Conservation (phyloP, 495 filamentous ascomycete species). For the Penicillium egyptiacum region DNA sequence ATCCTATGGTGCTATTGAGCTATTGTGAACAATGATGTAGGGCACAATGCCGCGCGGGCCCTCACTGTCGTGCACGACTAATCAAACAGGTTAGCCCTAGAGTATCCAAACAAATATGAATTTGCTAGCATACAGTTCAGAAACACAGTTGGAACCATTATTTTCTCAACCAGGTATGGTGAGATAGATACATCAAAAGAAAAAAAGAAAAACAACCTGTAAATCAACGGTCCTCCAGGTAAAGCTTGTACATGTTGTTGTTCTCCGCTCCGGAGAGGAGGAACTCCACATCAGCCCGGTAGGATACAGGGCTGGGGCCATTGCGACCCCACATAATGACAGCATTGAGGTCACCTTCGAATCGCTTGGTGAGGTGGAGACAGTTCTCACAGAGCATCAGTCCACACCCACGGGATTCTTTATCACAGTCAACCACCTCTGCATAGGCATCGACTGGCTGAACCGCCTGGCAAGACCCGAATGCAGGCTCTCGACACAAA, state of each 20-base stretch:
- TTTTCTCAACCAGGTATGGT: neutral
- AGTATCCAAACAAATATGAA: neutral
- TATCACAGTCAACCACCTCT: neutral
- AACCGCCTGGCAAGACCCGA: neutral
- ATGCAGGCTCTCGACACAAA: slow-evolving; percentile 15
- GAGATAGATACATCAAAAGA: neutral
- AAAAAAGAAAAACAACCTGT: neutral
- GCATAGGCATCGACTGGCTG: neutral
- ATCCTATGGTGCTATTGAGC: neutral
- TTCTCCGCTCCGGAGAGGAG: neutral
- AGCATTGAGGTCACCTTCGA: slow-evolving; percentile 7
- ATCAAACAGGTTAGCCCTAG: neutral
- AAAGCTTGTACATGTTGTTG: slow-evolving; percentile 1
- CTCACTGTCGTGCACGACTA: neutral
- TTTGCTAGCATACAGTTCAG: neutral
- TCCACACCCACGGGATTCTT: slow-evolving; percentile 7
- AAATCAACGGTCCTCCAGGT: neutral
- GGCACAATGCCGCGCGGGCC: neutral
- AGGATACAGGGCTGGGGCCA: neutral
- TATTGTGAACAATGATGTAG: neutral
- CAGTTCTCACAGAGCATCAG: slow-evolving; percentile 13
- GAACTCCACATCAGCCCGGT: slow-evolving; percentile 14
- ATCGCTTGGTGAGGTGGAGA: neutral
- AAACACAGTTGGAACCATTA: neutral
- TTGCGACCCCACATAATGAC: neutral